phyloP scores from a whole-genome alignment of 2,329 filamentous ascomycete species.

The Bipolaris gigantea region DNA sequence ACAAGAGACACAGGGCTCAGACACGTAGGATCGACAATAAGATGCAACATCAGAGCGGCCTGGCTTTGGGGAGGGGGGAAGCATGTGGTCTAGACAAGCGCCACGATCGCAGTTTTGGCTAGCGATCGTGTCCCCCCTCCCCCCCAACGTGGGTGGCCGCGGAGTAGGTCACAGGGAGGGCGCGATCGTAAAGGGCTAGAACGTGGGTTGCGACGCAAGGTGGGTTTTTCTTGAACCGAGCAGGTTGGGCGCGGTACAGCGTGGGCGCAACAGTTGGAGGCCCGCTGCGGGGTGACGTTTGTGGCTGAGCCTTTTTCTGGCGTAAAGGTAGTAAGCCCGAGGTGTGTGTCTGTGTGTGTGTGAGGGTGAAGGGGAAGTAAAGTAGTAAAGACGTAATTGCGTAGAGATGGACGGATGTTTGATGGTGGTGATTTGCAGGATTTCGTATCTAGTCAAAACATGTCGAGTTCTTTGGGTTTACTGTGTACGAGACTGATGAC shows the following conservation, averaged over 20 bases:
- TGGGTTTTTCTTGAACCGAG: not conserved
- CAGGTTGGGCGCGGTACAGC: not conserved
- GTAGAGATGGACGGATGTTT: too few species aligned
- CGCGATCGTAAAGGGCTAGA: not conserved
- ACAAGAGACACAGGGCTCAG: not conserved
- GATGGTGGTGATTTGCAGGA: not conserved
- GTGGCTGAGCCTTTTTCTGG: not conserved
- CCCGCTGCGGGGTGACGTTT: constrained; percentile 5
- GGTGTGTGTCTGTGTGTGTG: too few species aligned
- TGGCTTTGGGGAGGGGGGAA: not conserved
- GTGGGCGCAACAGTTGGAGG: constrained; percentile 8
- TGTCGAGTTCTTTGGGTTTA: too few species aligned
- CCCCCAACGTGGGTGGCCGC: not conserved
- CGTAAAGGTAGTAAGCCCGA: too few species aligned
- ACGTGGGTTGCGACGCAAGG: not conserved
- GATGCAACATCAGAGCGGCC: not conserved
- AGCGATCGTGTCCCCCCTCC: not conserved
- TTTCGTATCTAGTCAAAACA: too few species aligned
- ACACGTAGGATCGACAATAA: not conserved
- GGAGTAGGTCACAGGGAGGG: not conserved
- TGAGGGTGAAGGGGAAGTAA: too few species aligned
- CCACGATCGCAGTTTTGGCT: not conserved
- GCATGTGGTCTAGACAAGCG: not conserved
- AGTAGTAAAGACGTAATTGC: too few species aligned
- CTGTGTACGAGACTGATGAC: too few species aligned